Conservation (phyloP, 2,329 filamentous ascomycete genomes). For the Fusarium sp. region DNA sequence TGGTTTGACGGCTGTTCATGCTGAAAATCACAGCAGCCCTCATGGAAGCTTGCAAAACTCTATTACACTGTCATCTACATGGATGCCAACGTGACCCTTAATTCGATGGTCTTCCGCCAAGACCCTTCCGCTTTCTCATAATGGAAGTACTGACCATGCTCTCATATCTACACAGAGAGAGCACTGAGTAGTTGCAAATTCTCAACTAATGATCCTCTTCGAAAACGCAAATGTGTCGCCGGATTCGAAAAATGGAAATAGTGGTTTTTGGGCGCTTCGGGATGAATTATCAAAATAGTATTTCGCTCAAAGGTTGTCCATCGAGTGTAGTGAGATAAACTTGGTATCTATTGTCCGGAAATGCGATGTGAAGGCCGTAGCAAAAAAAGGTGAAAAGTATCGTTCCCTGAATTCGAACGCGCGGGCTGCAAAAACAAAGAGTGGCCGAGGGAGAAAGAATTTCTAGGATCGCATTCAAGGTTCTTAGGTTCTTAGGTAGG, state of each 20-base stretch:
- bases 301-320: neutral
- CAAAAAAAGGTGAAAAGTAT: neutral
- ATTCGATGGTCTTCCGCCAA: neutral
- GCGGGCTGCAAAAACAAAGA: constrained; percentile 14
- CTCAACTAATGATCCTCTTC: neutral
- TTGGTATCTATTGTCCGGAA: neutral
- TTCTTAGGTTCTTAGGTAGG: constrained; percentile 16
- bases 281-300: neutral
- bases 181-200: neutral
- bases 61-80: too few relatives aligned
- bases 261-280: neutral
- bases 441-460: neutral
- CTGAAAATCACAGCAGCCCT: neutral
- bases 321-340: neutral
- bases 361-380: neutral
- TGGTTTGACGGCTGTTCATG: neutral
- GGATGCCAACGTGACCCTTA: too few relatives aligned
- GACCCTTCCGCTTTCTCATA: neutral
- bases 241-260: neutral
- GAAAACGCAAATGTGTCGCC: neutral
- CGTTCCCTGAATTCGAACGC: neutral
- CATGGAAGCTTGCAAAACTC: neutral
- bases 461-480: neutral
- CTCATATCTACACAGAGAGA: neutral
- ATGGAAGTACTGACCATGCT: neutral